Evolutionary conservation across 1,139 yeast species (phyloP).

Genomic region (Diutina neorugosa): DNA sequence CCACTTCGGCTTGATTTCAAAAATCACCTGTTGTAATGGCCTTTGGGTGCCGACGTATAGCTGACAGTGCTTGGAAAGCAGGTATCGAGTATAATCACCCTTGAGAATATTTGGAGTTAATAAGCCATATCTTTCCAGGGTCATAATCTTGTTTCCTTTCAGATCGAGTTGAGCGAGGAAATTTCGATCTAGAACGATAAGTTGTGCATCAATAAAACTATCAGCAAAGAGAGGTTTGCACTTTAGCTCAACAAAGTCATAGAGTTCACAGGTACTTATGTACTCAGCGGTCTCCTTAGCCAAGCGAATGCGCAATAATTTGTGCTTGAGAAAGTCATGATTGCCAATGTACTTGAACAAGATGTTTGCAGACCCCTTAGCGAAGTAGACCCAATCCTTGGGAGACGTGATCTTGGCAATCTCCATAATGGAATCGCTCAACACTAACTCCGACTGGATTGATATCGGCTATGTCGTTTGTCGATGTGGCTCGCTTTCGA

Average conservation of each 20-base stretch:
- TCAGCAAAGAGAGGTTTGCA: conserved; percentile 30
- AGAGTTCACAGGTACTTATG: conserved; percentile 30
- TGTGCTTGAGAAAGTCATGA: conserved; percentile 23
- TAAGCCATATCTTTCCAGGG: conserved; percentile 28
- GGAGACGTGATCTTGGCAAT: conserved; percentile 1
- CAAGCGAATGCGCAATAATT: conserved; percentile 26
- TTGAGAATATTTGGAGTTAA: conserved; percentile 29
- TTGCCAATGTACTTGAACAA: conserved; percentile 28
- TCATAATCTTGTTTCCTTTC: conserved; percentile 19
- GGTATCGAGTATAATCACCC: conserved; percentile 18
- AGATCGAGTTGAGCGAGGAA: conserved; percentile 21
- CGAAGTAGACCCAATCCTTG: conserved; percentile 30
- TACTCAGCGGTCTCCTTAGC: conserved; percentile 26
- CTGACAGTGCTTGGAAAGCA: conserved; percentile 26
- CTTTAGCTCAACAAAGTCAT: conserved; percentile 30
- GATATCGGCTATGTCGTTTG: background rate
- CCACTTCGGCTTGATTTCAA: conserved; percentile 39
- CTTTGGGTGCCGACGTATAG: conserved; percentile 13
- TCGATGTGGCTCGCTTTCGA: background rate
- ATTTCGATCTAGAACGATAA: conserved; percentile 23
- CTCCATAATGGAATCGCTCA: background rate
- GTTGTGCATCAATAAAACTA: conserved; percentile 26
- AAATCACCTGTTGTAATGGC: conserved; percentile 15
- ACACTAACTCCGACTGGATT: background rate
- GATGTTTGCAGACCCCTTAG: conserved; percentile 36